phyloP scores from a whole-genome alignment of 2,329 filamentous ascomycete genomes.

The Lachnellula occidentalis region DNA sequence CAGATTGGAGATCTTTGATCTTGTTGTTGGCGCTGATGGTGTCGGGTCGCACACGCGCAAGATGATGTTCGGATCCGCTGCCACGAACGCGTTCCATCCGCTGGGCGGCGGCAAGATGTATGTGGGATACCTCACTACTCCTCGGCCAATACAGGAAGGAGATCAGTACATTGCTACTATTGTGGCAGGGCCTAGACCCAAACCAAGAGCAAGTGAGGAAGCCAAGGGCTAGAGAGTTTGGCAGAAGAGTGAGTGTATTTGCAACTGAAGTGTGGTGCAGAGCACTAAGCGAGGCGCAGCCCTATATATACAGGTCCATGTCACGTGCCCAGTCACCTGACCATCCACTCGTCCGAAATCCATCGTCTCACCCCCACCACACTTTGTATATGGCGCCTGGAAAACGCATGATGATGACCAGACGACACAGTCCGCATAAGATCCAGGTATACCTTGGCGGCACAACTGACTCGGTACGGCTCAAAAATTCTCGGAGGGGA shows the following conservation, averaged over 20 bases:
- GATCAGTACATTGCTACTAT: conserved; percentile 35
- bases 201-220: no score
- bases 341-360: no score
- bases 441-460: conserved; percentile 37
- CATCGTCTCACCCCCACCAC: no score
- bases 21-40: conserved; percentile 52
- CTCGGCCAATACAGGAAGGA: conserved; percentile 24
- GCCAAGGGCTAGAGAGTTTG: no score
- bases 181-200: no score
- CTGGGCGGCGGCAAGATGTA: conserved; percentile 23
- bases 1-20: conserved; percentile 34
- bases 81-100: conserved; percentile 15
- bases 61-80: conserved; percentile 32
- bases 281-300: no score
- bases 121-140: conserved; percentile 35
- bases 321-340: no score
- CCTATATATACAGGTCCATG: no score
- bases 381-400: conserved; percentile 35
- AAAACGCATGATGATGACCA: conserved; percentile 36
- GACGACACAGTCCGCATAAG: conserved; percentile 34
- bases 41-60: conserved; percentile 43
- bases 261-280: no score
- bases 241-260: no score
- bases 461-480: conserved; percentile 18
- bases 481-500: conserved; percentile 26